These are phyloP conservation scores for Bassia scoparia DNA, from an alignment of 148 eudicot genomes.

Conservation along the genomic window DNA sequence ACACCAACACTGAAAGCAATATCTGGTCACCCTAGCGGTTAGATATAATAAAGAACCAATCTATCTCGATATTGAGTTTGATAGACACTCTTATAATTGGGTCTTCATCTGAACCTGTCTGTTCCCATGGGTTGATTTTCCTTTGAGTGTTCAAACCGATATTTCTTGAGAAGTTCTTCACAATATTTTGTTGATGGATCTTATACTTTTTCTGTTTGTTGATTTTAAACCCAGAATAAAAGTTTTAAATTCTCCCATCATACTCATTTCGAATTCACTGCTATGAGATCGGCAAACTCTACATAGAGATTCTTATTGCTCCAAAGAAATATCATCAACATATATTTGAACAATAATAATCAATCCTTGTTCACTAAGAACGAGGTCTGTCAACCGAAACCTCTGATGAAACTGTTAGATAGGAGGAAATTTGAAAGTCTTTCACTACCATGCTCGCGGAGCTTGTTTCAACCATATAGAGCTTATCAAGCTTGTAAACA, in stretches of 20 bases:
- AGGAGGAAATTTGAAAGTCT: not conserved
- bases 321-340: not conserved
- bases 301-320: not conserved
- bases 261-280: not conserved
- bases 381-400: not conserved
- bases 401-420: not conserved
- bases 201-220: not conserved
- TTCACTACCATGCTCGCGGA: not conserved
- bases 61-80: not conserved
- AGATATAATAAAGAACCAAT: not conserved
- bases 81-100: not conserved
- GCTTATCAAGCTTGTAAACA: not conserved
- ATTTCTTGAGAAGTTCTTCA: not conserved
- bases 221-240: not conserved
- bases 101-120: not conserved
- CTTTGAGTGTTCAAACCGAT: not conserved
- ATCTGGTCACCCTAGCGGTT: not conserved
- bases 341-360: not conserved
- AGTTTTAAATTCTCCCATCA: not conserved
- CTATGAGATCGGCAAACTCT: too few relatives aligned
- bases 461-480: not conserved
- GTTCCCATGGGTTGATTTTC: not conserved
- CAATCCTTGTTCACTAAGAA: not conserved
- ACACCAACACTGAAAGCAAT: not conserved
- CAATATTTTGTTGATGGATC: not conserved